phyloP scores from a whole-genome alignment of 352 stramenopile species.

The Phytophthora pini region DNA sequence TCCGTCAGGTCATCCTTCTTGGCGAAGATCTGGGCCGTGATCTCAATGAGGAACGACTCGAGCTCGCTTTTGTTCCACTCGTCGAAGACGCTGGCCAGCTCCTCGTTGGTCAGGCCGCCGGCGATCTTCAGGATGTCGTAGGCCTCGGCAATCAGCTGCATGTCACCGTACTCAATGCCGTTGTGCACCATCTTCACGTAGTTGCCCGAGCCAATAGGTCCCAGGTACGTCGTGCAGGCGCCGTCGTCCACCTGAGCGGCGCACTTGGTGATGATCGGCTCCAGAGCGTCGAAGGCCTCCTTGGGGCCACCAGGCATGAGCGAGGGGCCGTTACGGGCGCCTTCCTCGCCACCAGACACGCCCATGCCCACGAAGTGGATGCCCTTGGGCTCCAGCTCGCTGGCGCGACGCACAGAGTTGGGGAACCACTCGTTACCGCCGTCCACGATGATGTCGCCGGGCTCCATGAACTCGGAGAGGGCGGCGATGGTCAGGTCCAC shows the following conservation, averaged over 20 bases:
- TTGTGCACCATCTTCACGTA: conserved; percentile 99
- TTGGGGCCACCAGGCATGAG: conserved; percentile 98
- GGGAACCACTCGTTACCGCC: conserved; percentile 99
- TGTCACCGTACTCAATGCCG: conserved; percentile 99
- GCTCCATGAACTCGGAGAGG: conserved; percentile 90
- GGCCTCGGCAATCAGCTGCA: conserved; percentile 99
- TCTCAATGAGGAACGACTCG: conserved; percentile 99
- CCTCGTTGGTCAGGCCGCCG: conserved; percentile 90
- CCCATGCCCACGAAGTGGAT: conserved; percentile 99
- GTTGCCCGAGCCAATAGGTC: conserved; percentile 96
- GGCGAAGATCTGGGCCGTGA: conserved; percentile 96
- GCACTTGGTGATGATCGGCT: conserved; percentile 97
- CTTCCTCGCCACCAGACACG: conserved; percentile 98
- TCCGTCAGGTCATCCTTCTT: conserved; percentile 97
- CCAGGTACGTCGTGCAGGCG: conserved; percentile 97
- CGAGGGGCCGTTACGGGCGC: conserved; percentile 97
- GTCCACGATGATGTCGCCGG: conserved; percentile 98
- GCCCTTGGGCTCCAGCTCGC: conserved; percentile 94
- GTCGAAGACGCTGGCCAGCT: conserved; percentile 93
- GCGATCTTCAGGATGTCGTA: conserved; percentile 98
- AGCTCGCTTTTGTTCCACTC: conserved; percentile 98
- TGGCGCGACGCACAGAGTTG: conserved; percentile 94
- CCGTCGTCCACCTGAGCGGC: conserved; percentile 95
- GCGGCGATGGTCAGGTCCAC: conserved; percentile 92
- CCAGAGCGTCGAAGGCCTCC: conserved; percentile 96